These are phyloP conservation scores for Petunia secreta DNA, from an alignment of 257 asterid species.

Conservation along the genomic window DNA sequence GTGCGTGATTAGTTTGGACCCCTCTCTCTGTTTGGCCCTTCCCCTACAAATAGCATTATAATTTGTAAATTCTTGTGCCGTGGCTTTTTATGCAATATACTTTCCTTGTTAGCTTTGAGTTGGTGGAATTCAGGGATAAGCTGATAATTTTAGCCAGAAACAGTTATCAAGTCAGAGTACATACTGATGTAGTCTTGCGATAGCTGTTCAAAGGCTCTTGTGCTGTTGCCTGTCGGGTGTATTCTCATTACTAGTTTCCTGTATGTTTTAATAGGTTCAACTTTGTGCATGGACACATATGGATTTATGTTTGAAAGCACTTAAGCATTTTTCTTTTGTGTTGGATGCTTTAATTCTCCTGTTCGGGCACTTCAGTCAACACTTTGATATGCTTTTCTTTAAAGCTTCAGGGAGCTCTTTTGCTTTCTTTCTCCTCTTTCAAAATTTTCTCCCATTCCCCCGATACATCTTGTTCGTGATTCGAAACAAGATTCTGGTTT, in stretches of 20 bases:
- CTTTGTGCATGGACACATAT: neutral
- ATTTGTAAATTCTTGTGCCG: conserved; percentile 1
- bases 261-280: neutral
- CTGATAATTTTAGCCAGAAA: neutral
- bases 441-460: neutral
- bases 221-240: neutral
- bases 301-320: neutral
- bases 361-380: neutral
- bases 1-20: neutral
- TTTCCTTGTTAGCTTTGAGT: conserved; percentile 3
- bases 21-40: conserved; percentile 1
- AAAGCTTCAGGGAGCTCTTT: neutral
- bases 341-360: neutral
- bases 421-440: neutral
- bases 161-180: neutral
- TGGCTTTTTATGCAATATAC: neutral
- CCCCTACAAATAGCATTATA: neutral
- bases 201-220: neutral
- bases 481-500: neutral
- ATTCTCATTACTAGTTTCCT: neutral
- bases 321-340: neutral
- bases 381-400: neutral
- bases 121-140: conserved; percentile 1
- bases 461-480: neutral
- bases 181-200: conserved; percentile 2